phyloP scores from a whole-genome alignment of 805 yeast genomes.

The Komagataella populi region DNA sequence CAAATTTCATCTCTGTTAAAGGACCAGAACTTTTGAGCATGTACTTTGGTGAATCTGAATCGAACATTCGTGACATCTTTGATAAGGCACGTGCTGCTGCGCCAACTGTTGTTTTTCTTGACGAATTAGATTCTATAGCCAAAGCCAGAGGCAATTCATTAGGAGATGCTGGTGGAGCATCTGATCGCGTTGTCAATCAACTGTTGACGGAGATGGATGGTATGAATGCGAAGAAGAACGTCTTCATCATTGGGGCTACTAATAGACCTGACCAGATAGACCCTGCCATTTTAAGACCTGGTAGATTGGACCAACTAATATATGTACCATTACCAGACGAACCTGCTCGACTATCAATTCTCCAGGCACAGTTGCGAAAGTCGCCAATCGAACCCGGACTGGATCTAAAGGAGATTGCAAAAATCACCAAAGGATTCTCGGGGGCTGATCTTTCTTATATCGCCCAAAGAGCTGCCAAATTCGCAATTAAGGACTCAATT shows the following conservation, averaged over 20 bases:
- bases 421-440: constrained; percentile 92
- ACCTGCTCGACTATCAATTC: constrained; percentile 81
- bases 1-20: constrained; percentile 93
- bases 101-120: constrained; percentile 96
- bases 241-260: constrained; percentile 97
- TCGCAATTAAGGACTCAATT: constrained; percentile 94
- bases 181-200: constrained; percentile 93
- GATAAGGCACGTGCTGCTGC: constrained; percentile 99
- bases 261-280: constrained; percentile 99
- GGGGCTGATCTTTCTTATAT: constrained; percentile 98
- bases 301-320: constrained; percentile 95
- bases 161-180: constrained; percentile 95
- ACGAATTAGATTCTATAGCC: constrained; percentile 96
- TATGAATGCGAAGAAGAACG: constrained; percentile 99
- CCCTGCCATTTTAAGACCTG: constrained; percentile 97
- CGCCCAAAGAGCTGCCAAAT: constrained; percentile 97
- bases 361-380: constrained; percentile 93
- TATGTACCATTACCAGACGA: constrained; percentile 98
- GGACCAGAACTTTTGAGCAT: constrained; percentile 95
- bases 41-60: constrained; percentile 99
- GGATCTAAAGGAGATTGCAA: constrained; percentile 78
- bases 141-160: constrained; percentile 87
- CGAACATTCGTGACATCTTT: constrained; percentile 92
- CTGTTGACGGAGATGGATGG: constrained; percentile 98
- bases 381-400: constrained; percentile 97